Conservation (phyloP, 2,329 filamentous ascomycete species). For the Aspergillus fischeri region DNA sequence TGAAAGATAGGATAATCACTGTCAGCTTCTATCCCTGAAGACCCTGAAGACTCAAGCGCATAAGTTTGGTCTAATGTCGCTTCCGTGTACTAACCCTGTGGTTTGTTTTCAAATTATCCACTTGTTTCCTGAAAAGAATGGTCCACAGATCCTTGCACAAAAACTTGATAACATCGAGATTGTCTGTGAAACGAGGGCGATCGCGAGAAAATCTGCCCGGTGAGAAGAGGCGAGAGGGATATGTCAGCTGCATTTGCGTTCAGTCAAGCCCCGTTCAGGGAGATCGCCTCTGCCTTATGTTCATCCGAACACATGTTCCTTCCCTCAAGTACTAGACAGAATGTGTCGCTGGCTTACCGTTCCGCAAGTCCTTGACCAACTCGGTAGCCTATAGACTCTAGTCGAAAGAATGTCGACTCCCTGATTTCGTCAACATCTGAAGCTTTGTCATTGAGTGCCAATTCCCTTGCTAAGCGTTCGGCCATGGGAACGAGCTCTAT, state of each 20-base stretch:
- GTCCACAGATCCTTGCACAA: slow-evolving; percentile 98
- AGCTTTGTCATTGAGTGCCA: slow-evolving; percentile 35
- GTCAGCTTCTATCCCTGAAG: not conserved
- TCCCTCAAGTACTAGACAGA: not conserved
- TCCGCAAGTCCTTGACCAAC: slow-evolving; percentile 92
- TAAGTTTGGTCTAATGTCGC: not conserved
- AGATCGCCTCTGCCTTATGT: not conserved
- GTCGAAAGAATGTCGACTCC: slow-evolving; percentile 77
- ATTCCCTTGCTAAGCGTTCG: slow-evolving; percentile 74
- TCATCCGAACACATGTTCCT: not conserved
- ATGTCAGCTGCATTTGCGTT: not conserved
- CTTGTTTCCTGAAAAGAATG: slow-evolving; percentile 90
- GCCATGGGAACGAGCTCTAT: slow-evolving; percentile 96
- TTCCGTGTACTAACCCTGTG: slow-evolving; percentile 61
- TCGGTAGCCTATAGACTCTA: slow-evolving; percentile 82
- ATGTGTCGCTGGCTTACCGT: slow-evolving; percentile 50
- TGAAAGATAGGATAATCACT: slow-evolving; percentile 28
- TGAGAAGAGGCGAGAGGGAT: not conserved
- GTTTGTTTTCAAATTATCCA: slow-evolving; percentile 98
- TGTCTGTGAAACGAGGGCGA: slow-evolving; percentile 82
- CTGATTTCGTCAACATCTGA: slow-evolving; percentile 65
- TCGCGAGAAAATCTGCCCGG: slow-evolving; percentile 48
- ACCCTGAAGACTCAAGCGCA: not conserved
- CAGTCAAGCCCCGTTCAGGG: not conserved
- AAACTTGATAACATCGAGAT: slow-evolving; percentile 95